These are phyloP conservation scores for Sanghuangporus baumii DNA, from an alignment of 1,284 basidiomycete species.

Conservation along the genomic window DNA sequence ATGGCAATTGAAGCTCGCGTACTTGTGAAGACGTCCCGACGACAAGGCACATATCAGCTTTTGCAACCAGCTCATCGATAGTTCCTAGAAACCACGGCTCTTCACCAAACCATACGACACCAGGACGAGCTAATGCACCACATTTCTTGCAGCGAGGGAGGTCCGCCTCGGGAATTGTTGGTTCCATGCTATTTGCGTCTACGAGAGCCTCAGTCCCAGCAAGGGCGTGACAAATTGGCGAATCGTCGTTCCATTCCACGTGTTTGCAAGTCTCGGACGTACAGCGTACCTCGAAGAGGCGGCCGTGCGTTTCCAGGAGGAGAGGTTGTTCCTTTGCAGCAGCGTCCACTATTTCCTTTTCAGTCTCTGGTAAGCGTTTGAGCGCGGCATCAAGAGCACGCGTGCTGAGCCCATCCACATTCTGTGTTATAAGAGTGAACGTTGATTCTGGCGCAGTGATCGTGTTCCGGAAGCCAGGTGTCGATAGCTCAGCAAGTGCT, in stretches of 20 bases:
- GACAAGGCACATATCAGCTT: constrained; percentile 55
- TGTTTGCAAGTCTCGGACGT: constrained; percentile 37
- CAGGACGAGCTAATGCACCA: constrained; percentile 46
- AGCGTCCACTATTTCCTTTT: constrained; percentile 8
- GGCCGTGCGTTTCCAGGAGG: constrained; percentile 64
- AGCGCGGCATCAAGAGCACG: constrained; percentile 26
- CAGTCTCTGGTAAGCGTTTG: constrained; percentile 9
- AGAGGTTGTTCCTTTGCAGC: constrained; percentile 21
- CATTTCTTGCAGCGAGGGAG: constrained; percentile 52
- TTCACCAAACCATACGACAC: constrained; percentile 67
- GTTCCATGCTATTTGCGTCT: constrained; percentile 32
- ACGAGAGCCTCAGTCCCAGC: constrained; percentile 45
- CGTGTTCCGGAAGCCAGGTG: constrained; percentile 31
- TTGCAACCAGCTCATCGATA: constrained; percentile 40
- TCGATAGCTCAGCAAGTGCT: constrained; percentile 43
- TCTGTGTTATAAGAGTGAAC: constrained; percentile 59
- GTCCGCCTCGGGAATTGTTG: constrained; percentile 36
- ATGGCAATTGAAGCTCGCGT: constrained; percentile 18
- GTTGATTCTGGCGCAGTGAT: constrained; percentile 35
- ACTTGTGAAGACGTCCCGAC: constrained; percentile 62
- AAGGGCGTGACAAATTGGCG: constrained; percentile 48
- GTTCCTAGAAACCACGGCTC: constrained; percentile 35
- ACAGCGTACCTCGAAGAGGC: constrained; percentile 52
- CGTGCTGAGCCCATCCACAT: constrained; percentile 57
- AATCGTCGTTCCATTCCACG: constrained; percentile 33